Conservation (phyloP, 2,329 filamentous ascomycete genomes). For the Aspergillus latus region DNA sequence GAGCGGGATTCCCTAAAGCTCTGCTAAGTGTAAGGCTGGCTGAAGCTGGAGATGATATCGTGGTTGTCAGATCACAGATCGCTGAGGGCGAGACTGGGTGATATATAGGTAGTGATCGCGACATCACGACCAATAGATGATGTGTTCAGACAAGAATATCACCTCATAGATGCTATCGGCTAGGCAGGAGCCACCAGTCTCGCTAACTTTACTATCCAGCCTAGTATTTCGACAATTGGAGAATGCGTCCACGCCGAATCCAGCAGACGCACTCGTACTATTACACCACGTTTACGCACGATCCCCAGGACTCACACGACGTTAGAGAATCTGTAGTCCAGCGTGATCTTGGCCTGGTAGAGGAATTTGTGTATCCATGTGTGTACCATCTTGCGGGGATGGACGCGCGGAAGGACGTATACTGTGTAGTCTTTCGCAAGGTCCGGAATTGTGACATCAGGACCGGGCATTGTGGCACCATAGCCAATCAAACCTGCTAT, state of each 20-base stretch:
- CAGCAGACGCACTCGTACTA: neutral
- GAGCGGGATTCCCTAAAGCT: neutral
- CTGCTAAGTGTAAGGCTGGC: neutral
- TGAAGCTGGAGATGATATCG: neutral
- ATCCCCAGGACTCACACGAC: neutral
- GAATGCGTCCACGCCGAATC: neutral
- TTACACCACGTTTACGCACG: neutral
- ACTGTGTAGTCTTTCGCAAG: neutral
- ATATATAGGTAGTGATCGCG: slow-evolving; percentile 2
- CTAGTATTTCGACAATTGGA: neutral
- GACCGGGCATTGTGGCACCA: neutral
- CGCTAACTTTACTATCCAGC: neutral
- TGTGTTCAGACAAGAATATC: neutral
- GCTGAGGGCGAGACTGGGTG: neutral
- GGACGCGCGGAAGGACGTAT: neutral
- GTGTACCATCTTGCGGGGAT: neutral
- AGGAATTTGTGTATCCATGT: no score
- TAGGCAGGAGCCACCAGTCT: neutral
- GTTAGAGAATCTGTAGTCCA: neutral
- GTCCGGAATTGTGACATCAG: neutral
- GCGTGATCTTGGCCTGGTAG: no score
- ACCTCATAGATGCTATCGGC: neutral
- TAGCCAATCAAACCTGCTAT: neutral
- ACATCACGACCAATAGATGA: neutral
- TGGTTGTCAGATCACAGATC: neutral